Conservation (phyloP, 108 stramenopile species). For the Pseudonitzschia multiseries region DNA sequence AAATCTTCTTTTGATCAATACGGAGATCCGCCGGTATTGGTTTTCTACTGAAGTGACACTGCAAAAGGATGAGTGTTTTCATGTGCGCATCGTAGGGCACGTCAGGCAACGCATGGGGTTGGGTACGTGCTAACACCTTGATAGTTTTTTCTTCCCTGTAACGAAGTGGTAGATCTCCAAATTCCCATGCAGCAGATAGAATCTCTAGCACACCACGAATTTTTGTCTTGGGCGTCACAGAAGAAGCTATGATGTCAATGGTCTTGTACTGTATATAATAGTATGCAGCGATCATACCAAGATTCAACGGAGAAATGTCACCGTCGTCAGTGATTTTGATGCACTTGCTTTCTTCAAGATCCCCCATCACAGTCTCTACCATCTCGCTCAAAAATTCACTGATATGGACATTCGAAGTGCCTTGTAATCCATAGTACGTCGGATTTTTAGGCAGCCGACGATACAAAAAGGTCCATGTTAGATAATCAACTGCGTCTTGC, state of each 20-base stretch:
- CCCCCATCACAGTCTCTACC: conserved; percentile 93
- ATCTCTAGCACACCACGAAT: conserved; percentile 94
- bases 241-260: conserved; percentile 95
- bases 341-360: conserved; percentile 93
- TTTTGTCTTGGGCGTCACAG: conserved; percentile 94
- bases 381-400: conserved; percentile 98
- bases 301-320: conserved; percentile 91
- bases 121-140: conserved; percentile 77
- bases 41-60: conserved; percentile 87
- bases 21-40: conserved; percentile 80
- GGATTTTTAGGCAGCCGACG: conserved; percentile 97
- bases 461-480: conserved; percentile 98
- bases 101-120: conserved; percentile 78
- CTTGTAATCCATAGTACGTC: conserved; percentile 97
- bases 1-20: conserved; percentile 77
- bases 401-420: conserved; percentile 88
- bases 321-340: conserved; percentile 91
- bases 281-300: conserved; percentile 99
- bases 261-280: conserved; percentile 96
- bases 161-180: conserved; percentile 83
- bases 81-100: conserved; percentile 79
- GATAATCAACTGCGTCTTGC: conserved; percentile 98
- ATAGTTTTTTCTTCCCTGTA: conserved; percentile 91
- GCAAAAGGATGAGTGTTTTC: conserved; percentile 93
- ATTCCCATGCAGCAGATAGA: conserved; percentile 92